Evolutionary conservation across 73 alveolate species (phyloP).

Genomic region (Diophrys sp.): DNA sequence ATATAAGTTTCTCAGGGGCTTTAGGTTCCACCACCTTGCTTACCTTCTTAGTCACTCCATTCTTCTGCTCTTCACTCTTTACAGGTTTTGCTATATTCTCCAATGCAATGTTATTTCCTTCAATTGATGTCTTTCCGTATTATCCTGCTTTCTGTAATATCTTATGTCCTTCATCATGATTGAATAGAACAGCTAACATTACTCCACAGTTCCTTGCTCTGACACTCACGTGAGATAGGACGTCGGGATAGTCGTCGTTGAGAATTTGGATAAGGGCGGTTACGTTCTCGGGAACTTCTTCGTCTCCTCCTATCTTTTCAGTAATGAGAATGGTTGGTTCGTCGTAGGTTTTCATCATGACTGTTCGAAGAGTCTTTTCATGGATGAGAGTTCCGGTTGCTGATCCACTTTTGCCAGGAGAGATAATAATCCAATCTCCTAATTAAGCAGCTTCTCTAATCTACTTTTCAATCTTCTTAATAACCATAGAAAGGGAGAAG

Average conservation of each 20-base stretch:
- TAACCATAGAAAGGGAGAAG: no score
- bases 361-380: constrained; percentile 57
- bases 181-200: constrained; percentile 69
- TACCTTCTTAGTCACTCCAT: no score
- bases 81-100: no score
- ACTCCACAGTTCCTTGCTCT: constrained; percentile 89
- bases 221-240: constrained; percentile 87
- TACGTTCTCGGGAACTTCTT: constrained; percentile 87
- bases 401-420: constrained; percentile 65
- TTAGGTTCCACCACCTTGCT: no score
- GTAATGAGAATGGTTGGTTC: constrained; percentile 71
- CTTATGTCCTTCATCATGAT: constrained; percentile 55
- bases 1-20: no score
- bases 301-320: constrained; percentile 88
- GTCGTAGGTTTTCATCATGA: constrained; percentile 60
- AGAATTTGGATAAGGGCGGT: constrained; percentile 65
- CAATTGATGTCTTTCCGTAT: no score
- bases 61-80: no score
- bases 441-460: constrained; percentile 71
- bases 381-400: constrained; percentile 61
- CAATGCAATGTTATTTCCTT: no score
- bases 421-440: constrained; percentile 83
- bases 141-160: no score
- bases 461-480: constrained; percentile 70
- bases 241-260: constrained; percentile 84